A percentile compares a stretch with the other conserved stretches of the same genome.
Conservation (phyloP, 257 asterid species). For the Petrea volubilis region DNA sequence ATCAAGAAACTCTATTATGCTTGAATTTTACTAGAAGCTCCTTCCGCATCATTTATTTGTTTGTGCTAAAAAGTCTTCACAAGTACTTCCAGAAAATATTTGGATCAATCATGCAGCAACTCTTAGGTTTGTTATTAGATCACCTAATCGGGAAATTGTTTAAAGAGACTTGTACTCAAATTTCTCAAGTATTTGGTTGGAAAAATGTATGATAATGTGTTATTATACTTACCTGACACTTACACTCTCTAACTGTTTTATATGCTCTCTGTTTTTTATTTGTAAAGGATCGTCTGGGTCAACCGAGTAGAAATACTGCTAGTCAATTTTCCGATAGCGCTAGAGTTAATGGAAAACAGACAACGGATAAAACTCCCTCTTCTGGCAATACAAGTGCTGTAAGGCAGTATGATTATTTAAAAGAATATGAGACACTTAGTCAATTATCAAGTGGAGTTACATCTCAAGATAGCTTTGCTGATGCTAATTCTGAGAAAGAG, state of each 20-base stretch:
- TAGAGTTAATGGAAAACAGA: slow-evolving; percentile 37
- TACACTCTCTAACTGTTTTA: background rate
- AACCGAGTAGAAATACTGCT: slow-evolving; percentile 34
- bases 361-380: slow-evolving; percentile 28
- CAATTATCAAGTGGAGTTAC: slow-evolving; percentile 51
- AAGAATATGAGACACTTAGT: slow-evolving; percentile 58
- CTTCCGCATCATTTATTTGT: background rate
- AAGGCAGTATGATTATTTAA: slow-evolving; percentile 46
- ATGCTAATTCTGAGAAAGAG: slow-evolving; percentile 95
- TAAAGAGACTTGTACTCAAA: background rate
- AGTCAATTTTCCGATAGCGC: slow-evolving; percentile 35
- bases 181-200: background rate
- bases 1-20: background rate
- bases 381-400: slow-evolving; percentile 29
- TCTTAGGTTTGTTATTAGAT: background rate
- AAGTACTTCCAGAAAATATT: background rate
- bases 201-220: background rate
- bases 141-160: background rate
- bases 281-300: slow-evolving; percentile 38
- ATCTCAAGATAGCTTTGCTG: slow-evolving; percentile 56
- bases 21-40: background rate
- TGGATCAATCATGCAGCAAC: background rate
- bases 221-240: background rate
- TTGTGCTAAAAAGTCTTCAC: background rate
- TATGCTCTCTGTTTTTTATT: slow-evolving; percentile 9